Evolutionary conservation across 306 rosid genomes (phyloP).

Genomic region (Glycyrrhiza uralensis): DNA sequence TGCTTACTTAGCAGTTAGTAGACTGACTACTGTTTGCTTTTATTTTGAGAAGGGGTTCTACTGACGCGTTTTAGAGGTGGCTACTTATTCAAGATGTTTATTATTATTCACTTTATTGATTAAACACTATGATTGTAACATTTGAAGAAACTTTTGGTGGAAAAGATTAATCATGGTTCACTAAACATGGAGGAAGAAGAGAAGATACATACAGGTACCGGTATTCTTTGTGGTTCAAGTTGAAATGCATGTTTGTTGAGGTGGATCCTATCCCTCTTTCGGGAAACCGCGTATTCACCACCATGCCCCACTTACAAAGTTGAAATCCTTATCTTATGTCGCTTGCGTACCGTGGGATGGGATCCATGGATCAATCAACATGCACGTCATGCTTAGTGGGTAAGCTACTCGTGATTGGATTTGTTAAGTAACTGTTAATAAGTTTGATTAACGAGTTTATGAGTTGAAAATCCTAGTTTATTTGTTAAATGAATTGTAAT

Average conservation of each 20-base stretch:
- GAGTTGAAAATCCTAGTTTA: no score
- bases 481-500: no score
- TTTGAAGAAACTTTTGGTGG: background rate
- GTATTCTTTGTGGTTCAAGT: background rate
- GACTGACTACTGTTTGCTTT: no score
- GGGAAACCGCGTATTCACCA: constrained; percentile 8
- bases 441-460: background rate
- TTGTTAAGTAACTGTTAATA: background rate
- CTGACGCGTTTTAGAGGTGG: constrained; percentile 2
- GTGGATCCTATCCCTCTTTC: background rate
- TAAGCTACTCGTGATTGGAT: background rate
- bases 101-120: background rate
- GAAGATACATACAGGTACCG: no score
- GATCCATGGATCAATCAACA: background rate
- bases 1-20: no score
- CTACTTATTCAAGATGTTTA: background rate
- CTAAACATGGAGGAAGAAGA: background rate
- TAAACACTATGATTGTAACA: background rate
- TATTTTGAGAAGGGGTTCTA: no score
- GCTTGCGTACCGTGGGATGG: no score
- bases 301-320: background rate
- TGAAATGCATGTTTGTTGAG: background rate
- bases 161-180: background rate
- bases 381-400: background rate
- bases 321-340: background rate